phyloP scores from a whole-genome alignment of 192 early-diverging fungal genomes.

The Podila epicladia region DNA sequence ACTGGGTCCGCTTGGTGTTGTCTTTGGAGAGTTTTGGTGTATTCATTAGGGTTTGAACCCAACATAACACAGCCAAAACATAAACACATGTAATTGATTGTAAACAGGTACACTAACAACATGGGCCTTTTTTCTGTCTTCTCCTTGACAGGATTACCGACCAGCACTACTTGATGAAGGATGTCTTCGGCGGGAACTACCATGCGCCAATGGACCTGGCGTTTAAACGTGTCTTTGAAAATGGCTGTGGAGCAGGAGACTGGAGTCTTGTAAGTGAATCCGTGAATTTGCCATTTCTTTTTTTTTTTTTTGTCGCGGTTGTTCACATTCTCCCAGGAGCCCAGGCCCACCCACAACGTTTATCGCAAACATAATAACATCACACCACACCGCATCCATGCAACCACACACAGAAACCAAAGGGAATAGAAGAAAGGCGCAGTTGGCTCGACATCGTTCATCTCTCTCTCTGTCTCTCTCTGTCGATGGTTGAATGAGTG shows the following conservation, averaged over 20 bases:
- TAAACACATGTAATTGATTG: not conserved
- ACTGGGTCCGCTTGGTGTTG: not conserved
- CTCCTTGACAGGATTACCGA: slow-evolving; percentile 16
- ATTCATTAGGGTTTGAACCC: too few relatives aligned
- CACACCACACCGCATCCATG: not conserved
- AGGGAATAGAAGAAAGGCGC: not conserved
- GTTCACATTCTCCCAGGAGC: not conserved
- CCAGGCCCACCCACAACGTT: too few relatives aligned
- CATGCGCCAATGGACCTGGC: slow-evolving; percentile 33
- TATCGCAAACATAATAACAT: too few relatives aligned
- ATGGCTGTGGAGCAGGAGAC: slow-evolving; percentile 41
- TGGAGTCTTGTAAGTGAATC: slow-evolving; percentile 32
- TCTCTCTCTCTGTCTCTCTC: too few relatives aligned
- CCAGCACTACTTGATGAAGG: slow-evolving; percentile 47
- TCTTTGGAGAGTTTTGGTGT: too few relatives aligned
- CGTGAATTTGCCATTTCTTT: not conserved
- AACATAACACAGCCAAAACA: not conserved
- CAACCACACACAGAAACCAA: not conserved
- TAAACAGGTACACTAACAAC: not conserved
- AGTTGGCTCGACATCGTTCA: too few relatives aligned
- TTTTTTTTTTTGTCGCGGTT: not conserved
- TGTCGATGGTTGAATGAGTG: not conserved
- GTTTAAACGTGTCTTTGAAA: slow-evolving; percentile 40
- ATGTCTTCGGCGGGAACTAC: slow-evolving; percentile 47
- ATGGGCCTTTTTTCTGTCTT: not conserved